These are phyloP conservation scores for Pleodorina starrii DNA, from an alignment of 139 green algal genomes.

Conservation along the genomic window DNA sequence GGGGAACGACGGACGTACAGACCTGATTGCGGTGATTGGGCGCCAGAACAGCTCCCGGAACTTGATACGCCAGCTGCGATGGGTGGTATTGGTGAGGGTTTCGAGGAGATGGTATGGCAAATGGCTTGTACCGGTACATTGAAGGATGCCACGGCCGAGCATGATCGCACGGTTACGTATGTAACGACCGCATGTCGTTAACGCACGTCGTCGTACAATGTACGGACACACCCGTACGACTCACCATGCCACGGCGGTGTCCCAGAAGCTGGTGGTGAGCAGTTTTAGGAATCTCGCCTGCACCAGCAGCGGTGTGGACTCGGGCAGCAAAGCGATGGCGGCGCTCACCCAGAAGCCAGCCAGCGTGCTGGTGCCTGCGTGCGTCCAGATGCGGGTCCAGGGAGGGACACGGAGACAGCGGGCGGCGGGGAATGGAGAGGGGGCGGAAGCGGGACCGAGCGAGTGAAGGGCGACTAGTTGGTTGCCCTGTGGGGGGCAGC, in stretches of 20 bases:
- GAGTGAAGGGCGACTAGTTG: no score
- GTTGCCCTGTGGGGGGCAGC: no score
- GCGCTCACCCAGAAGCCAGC: slow-evolving; percentile 1
- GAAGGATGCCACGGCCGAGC: no score
- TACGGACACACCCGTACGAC: no score
- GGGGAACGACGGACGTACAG: not conserved
- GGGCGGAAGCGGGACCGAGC: not conserved
- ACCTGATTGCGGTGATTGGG: slow-evolving; percentile 57
- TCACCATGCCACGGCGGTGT: slow-evolving; percentile 28
- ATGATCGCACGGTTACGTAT: no score
- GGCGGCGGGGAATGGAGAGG: not conserved
- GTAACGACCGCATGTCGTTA: no score
- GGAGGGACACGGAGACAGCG: not conserved
- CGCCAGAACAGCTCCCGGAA: slow-evolving; percentile 55
- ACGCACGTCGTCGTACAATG: no score
- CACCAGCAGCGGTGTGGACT: not conserved
- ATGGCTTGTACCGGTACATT: no score
- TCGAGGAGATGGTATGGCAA: no score
- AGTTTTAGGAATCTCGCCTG: slow-evolving; percentile 39
- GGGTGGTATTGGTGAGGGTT: no score
- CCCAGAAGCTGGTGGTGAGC: slow-evolving; percentile 21
- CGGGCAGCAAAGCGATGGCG: slow-evolving; percentile 3
- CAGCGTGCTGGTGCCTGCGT: slow-evolving; percentile 40
- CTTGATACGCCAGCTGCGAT: slow-evolving; percentile 46
- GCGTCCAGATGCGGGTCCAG: no score